Conservation (phyloP, 2,329 filamentous ascomycete genomes). For the Westerdykella ornata region DNA sequence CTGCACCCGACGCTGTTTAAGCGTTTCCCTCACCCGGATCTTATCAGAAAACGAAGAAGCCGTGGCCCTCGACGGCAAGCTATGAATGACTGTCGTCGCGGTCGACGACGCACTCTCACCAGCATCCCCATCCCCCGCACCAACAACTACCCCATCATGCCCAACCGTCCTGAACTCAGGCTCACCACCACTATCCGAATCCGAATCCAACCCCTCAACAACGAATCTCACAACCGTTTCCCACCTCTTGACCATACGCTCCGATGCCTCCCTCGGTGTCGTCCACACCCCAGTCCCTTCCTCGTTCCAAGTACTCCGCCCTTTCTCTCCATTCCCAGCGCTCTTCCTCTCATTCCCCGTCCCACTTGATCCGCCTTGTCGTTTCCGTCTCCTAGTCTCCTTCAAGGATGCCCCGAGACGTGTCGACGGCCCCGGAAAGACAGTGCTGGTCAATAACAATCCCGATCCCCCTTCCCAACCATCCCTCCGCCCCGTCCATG, state of each 20-base stretch:
- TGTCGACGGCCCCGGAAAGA: neutral
- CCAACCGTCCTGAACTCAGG: neutral
- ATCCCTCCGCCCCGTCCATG: no score
- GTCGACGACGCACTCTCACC: neutral
- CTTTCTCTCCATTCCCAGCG: no score
- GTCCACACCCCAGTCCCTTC: no score
- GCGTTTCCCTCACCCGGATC: slow-evolving; percentile 17
- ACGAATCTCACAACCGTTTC: neutral
- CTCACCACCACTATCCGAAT: neutral
- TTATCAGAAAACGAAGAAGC: slow-evolving; percentile 16
- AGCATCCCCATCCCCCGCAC: neutral
- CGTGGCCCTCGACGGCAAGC: neutral
- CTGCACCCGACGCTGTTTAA: slow-evolving; percentile 17
- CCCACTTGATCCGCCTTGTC: slow-evolving; percentile 8
- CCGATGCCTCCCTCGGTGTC: no score
- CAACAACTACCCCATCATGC: neutral
- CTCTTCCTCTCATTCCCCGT: slow-evolving; percentile 4
- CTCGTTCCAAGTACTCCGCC: no score
- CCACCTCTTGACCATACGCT: slow-evolving; percentile 7
- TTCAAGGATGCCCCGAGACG: slow-evolving; percentile 7
- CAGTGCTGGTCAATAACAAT: neutral
- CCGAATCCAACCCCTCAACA: neutral
- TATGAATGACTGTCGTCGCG: neutral
- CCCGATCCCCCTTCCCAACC: neutral
- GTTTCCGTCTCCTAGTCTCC: slow-evolving; percentile 9